These are phyloP conservation scores for Canavalia ensiformis DNA, from an alignment of 306 rosid species.

Conservation along the genomic window DNA sequence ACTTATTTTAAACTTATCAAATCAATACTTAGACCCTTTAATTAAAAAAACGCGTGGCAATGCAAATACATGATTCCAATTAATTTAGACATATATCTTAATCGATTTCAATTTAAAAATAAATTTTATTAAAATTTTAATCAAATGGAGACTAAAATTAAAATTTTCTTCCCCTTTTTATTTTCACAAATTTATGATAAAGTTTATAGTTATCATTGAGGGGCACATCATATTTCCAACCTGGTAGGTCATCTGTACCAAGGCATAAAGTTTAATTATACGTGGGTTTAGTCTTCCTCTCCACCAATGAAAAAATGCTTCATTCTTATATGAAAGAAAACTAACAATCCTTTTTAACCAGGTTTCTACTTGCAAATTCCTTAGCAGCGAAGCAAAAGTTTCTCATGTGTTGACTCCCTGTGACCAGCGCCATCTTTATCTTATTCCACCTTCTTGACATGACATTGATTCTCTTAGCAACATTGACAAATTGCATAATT, in stretches of 20 bases:
- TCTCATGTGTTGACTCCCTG: not conserved
- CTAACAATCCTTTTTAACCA: not conserved
- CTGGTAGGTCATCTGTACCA: not conserved
- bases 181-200: no score
- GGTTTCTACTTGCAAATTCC: constrained; percentile 27
- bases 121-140: no score
- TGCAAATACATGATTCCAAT: no score
- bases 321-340: not conserved
- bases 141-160: no score
- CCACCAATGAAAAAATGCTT: constrained; percentile 14
- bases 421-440: constrained; percentile 50
- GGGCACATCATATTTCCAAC: not conserved
- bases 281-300: not conserved
- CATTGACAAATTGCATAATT: not conserved
- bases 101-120: no score
- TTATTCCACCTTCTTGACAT: constrained; percentile 42
- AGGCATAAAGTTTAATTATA: not conserved
- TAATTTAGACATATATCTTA: no score
- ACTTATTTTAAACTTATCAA: no score
- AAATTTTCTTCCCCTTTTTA: no score
- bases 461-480: constrained; percentile 21
- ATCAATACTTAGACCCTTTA: no score
- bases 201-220: not conserved
- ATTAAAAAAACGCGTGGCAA: no score
- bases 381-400: constrained; percentile 48